phyloP scores from a whole-genome alignment of 371 early-diverging fungal genomes.

The Mucor mucedo region DNA sequence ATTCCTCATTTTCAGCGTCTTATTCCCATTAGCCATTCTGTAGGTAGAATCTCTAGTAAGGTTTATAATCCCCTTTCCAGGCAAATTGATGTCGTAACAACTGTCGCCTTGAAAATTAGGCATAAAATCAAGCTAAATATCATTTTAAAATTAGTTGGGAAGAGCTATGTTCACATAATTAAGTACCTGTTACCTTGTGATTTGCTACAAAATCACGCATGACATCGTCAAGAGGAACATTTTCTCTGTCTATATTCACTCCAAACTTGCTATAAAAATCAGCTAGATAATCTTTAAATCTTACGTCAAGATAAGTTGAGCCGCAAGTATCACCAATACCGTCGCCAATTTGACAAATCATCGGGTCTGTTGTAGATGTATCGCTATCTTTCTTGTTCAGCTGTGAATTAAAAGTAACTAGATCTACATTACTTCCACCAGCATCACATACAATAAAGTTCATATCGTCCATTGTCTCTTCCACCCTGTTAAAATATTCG shows the following conservation, averaged over 20 bases:
- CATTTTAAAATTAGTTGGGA: too few species aligned
- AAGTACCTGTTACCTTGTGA: too few species aligned
- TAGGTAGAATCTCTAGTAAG: too few species aligned
- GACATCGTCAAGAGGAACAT: neutral
- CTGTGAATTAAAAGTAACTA: neutral
- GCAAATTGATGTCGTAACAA: too few species aligned
- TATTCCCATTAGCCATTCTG: neutral
- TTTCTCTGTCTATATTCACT: too few species aligned
- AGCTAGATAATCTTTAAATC: constrained; percentile 20
- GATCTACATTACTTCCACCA: constrained; percentile 63
- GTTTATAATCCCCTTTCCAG: too few species aligned
- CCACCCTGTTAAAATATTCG: neutral
- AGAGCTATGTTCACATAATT: too few species aligned
- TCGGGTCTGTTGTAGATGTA: too few species aligned
- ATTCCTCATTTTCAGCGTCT: neutral
- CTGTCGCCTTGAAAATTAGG: too few species aligned
- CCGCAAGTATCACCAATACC: constrained; percentile 57
- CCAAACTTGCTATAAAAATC: neutral
- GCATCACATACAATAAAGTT: constrained; percentile 51
- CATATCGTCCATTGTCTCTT: constrained; percentile 12
- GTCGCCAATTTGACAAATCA: constrained; percentile 30
- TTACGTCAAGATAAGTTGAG: constrained; percentile 48
- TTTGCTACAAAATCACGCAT: neutral
- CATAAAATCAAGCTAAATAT: too few species aligned
- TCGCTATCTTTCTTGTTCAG: too few species aligned